A percentile compares a stretch with the other conserved stretches of the same genome.
phyloP scores from a whole-genome alignment of 371 early-diverging fungal species.

The Rhizopus delemar region DNA sequence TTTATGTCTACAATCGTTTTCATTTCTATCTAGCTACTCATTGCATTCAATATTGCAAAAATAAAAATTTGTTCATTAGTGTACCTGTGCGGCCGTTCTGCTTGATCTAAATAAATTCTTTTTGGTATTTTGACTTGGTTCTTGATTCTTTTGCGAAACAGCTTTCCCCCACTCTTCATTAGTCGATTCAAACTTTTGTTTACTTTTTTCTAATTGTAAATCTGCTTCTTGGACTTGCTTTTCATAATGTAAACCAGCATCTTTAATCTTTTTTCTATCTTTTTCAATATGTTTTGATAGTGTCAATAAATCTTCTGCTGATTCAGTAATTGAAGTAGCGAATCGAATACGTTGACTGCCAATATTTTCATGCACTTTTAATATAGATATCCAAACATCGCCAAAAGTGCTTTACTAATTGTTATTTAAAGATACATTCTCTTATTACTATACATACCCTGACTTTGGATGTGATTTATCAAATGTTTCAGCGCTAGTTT shows the following conservation, averaged over 20 bases:
- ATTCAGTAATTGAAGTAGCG: slow-evolving; percentile 57
- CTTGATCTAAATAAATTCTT: slow-evolving; percentile 59
- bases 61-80: neutral
- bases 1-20: slow-evolving; percentile 24
- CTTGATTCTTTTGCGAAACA: slow-evolving; percentile 65
- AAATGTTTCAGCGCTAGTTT: slow-evolving; percentile 46
- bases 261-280: slow-evolving; percentile 82
- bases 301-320: slow-evolving; percentile 70
- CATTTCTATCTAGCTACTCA: slow-evolving; percentile 62
- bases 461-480: slow-evolving; percentile 51
- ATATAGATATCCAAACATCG: slow-evolving; percentile 61
- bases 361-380: slow-evolving; percentile 57
- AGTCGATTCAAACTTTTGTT: slow-evolving; percentile 68
- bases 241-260: slow-evolving; percentile 70
- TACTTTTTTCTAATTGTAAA: slow-evolving; percentile 72
- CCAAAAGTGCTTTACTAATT: slow-evolving; percentile 51
- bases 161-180: slow-evolving; percentile 84
- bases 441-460: slow-evolving; percentile 31
- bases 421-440: neutral
- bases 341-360: slow-evolving; percentile 59
- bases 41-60: neutral
- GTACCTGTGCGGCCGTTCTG: slow-evolving; percentile 56
- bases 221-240: slow-evolving; percentile 73
- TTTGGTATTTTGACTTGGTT: slow-evolving; percentile 49
- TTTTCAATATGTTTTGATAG: slow-evolving; percentile 78